Conservation (phyloP, 495 filamentous ascomycete species). For the Amphirosellinia nigrospora region DNA sequence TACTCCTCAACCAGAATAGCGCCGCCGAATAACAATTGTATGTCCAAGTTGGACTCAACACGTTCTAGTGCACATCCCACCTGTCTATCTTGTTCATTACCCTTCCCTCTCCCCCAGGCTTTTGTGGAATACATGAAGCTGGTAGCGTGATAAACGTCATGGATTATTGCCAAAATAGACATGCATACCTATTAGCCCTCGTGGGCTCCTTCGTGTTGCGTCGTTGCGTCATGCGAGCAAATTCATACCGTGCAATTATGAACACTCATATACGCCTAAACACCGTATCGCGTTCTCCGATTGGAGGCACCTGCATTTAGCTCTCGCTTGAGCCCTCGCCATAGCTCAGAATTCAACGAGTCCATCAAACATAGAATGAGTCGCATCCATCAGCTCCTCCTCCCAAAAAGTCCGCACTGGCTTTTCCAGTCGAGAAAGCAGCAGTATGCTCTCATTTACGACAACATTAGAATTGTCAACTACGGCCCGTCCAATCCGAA, state of each 20-base stretch:
- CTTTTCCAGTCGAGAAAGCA: not conserved
- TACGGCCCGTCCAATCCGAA: constrained; percentile 35
- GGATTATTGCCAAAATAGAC: not conserved
- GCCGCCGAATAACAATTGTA: not conserved
- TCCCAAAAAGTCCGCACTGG: not conserved
- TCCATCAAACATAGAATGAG: not conserved
- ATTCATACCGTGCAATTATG: not conserved
- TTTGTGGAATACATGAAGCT: constrained; percentile 9
- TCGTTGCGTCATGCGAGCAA: constrained; percentile 1
- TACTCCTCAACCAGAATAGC: not conserved
- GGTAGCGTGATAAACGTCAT: not conserved
- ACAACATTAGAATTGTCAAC: constrained; percentile 17
- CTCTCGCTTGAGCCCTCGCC: not conserved
- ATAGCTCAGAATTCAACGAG: not conserved
- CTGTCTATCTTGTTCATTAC: not conserved
- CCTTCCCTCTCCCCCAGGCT: not conserved
- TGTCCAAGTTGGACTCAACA: constrained; percentile 1
- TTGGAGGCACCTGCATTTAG: not conserved
- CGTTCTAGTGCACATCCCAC: not conserved
- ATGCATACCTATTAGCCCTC: not conserved
- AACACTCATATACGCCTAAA: constrained; percentile 3
- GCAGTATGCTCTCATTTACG: not conserved
- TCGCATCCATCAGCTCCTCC: not conserved
- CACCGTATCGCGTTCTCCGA: not conserved
- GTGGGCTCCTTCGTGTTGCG: not conserved